These are phyloP conservation scores for Hirsutella minnesotensis DNA, from an alignment of 2,329 filamentous ascomycete genomes.

Conservation along the genomic window DNA sequence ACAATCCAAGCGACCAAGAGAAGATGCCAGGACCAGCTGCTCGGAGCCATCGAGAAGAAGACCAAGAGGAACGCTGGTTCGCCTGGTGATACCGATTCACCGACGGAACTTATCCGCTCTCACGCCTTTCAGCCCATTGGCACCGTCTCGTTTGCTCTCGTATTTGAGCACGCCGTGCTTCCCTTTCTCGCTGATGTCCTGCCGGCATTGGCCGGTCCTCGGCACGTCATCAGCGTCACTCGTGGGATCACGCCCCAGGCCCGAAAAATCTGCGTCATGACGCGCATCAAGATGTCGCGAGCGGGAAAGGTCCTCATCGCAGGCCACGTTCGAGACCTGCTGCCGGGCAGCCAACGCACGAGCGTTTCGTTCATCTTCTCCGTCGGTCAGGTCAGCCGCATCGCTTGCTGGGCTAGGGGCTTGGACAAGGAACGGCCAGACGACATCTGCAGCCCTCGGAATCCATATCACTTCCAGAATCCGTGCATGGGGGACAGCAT, in stretches of 20 bases:
- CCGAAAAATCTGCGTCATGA: constrained; percentile 29
- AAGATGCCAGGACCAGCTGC: constrained; percentile 23
- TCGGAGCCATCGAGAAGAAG: constrained; percentile 21
- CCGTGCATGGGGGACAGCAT: constrained; percentile 35
- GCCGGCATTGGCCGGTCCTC: constrained; percentile 27
- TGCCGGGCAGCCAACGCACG: constrained; percentile 20
- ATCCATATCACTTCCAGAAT: constrained; percentile 29
- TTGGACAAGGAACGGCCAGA: constrained; percentile 24
- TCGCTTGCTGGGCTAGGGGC: constrained; percentile 25
- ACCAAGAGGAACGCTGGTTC: constrained; percentile 16
- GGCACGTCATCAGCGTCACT: constrained; percentile 26
- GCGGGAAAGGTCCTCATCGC: constrained; percentile 26
- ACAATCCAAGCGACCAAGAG: constrained; percentile 18
- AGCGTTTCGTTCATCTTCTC: constrained; percentile 25
- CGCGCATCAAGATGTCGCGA: constrained; percentile 19
- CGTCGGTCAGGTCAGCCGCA: constrained; percentile 20
- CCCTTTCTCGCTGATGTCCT: constrained; percentile 30
- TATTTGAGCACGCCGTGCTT: constrained; percentile 31
- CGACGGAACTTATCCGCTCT: constrained; percentile 13
- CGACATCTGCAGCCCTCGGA: constrained; percentile 27
- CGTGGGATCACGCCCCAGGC: constrained; percentile 21
- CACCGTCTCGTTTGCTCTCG: constrained; percentile 23
- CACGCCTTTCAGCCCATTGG: constrained; percentile 19
- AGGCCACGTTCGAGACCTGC: constrained; percentile 27
- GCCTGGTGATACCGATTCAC: constrained; percentile 8